Base-by-base conservation (phyloP, 306 rosid genomes). In the Cicer cuneatum region DNA sequence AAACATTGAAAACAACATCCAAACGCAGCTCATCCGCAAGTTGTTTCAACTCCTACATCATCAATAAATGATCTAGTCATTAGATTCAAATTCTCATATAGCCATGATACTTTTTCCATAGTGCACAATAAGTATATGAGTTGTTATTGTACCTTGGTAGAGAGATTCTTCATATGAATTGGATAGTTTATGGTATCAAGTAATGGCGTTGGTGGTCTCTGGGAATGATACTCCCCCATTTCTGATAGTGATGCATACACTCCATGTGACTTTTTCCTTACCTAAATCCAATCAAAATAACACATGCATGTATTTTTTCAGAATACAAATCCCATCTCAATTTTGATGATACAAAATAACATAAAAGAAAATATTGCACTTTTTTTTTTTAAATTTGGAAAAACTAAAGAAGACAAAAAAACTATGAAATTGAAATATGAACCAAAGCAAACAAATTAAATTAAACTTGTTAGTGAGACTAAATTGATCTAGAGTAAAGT, bases 161-260 rank as follows among this genome's bases (percentile, higher is more conserved):
- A 85, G 43, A 92, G 87, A 77, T 90, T 94, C 85, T 94, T 94
- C 98, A 94, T 92, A 70, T 94, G 99, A 75, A 90, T 84, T 65
- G 99, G 98, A 81, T 86, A 86, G 83, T 89, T 94, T 57, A 90
- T 84, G 60, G 99, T 94, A 84, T 94, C 99, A 79, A 94, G 48
- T 10, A 94, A 80, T 35, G 99, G 97, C 43, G 99, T 94, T 59
- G 96, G 92, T 62, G 92, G 93, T 76, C 91, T 88, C 61, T 85
- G 83, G 1, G 93, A 86, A 60, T 80, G 74, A 78, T 87, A 94
- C 64, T 87, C 96, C 6, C 81, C 93, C 5, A 1, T 84, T 60
- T 86, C 93, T 57, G 97, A 83, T 52, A 85, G 85, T 66, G 96
- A 86, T 71, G 97, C 97, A 83, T 54, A 77, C 29, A 90, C 76